These are phyloP conservation scores for Phytophthora citricola DNA, from an alignment of 352 stramenopile species.

Conservation along the genomic window DNA sequence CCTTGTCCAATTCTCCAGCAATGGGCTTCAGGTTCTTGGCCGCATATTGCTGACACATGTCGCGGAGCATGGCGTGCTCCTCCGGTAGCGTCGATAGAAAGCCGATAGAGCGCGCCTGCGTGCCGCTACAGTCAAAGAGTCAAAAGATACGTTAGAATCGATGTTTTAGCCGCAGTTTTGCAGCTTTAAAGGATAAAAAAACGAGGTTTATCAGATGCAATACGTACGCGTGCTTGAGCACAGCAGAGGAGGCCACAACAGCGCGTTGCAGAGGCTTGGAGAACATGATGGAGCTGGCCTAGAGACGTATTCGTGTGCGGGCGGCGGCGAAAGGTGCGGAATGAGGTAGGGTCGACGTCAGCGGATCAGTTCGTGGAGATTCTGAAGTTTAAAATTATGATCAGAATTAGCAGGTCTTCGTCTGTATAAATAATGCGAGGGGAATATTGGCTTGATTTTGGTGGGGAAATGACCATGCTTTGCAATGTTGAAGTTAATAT, in stretches of 20 bases:
- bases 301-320: constrained; percentile 1
- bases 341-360: constrained; percentile 31
- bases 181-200: neutral
- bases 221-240: constrained; percentile 39
- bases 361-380: constrained; percentile 6
- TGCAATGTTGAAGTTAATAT: constrained; percentile 20
- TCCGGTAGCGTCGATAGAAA: constrained; percentile 87
- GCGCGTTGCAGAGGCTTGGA: constrained; percentile 47
- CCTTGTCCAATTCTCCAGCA: constrained; percentile 89
- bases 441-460: constrained; percentile 3
- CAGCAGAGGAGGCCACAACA: constrained; percentile 17
- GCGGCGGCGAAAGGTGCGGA: constrained; percentile 9
- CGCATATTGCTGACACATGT: constrained; percentile 96
- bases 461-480: neutral
- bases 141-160: constrained; percentile 17
- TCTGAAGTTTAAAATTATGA: constrained; percentile 14
- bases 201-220: neutral
- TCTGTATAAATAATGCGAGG: constrained; percentile 16
- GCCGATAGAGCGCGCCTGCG: constrained; percentile 53
- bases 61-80: constrained; percentile 96
- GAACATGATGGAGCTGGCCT: constrained; percentile 38
- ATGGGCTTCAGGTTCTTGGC: constrained; percentile 94
- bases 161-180: neutral
- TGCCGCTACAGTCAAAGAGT: constrained; percentile 16
- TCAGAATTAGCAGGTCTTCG: constrained; percentile 3